These are phyloP conservation scores for Articulospora tetracladia DNA, from an alignment of 495 filamentous ascomycete species.

Conservation along the genomic window DNA sequence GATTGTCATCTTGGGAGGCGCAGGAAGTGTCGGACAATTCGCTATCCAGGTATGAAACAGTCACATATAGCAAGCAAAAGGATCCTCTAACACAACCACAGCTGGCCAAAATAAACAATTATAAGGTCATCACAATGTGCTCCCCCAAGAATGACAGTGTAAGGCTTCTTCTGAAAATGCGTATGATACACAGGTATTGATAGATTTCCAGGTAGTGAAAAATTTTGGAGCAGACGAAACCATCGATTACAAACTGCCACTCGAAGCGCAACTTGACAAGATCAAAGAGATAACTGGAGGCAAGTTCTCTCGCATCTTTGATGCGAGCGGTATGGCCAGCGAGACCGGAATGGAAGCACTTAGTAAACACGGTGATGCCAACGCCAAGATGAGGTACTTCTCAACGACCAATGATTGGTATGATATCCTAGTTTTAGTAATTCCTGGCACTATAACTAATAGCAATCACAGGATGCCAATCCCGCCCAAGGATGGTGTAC, in stretches of 20 bases:
- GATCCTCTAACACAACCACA: conserved; percentile 16
- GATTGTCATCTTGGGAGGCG: background rate
- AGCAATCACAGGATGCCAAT: conserved; percentile 9
- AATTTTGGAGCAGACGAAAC: conserved; percentile 35
- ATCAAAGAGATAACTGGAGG: conserved; percentile 34
- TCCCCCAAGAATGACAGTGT: conserved; percentile 32
- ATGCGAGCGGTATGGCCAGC: conserved; percentile 32
- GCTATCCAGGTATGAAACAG: conserved; percentile 26
- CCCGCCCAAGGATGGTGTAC: conserved; percentile 10
- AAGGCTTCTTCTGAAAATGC: background rate
- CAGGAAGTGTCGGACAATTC: conserved; percentile 34
- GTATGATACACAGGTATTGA: background rate
- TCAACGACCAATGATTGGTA: conserved; percentile 42
- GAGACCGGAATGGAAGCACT: conserved; percentile 31
- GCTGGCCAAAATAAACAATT: conserved; percentile 34
- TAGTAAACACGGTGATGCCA: conserved; percentile 9
- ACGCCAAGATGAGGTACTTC: conserved; percentile 30
- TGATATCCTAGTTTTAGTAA: background rate
- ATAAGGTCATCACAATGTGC: conserved; percentile 39
- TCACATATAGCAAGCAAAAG: background rate
- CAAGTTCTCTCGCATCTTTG: conserved; percentile 35
- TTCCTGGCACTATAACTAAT: background rate
- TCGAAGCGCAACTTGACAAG: conserved; percentile 33
- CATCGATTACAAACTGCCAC: conserved; percentile 33
- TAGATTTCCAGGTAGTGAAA: conserved; percentile 25